Percentiles rank a stretch among this genome's conserved stretches.
Conservation (phyloP, 129 eudicot genomes). For the Centrapalus pauciflorus region DNA sequence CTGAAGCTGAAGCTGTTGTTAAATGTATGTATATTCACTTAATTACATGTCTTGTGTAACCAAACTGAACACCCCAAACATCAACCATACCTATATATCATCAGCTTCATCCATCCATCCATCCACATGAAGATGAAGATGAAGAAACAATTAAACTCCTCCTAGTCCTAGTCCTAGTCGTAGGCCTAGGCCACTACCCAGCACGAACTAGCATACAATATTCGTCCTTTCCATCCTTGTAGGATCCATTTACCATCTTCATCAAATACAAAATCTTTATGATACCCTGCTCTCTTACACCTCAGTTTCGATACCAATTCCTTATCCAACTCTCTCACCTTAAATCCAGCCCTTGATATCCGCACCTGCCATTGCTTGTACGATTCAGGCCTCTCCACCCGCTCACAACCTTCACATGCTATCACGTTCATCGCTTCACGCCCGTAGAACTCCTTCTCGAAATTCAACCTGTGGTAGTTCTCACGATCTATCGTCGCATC, state of each 20-base stretch:
- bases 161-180: too few relatives aligned
- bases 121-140: neutral
- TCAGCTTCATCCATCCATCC: too few relatives aligned
- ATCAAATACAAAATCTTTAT: conserved; percentile 51
- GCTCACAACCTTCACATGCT: conserved; percentile 49
- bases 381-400: conserved; percentile 52
- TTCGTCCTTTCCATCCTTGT: conserved; percentile 65
- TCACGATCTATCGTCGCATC: conserved; percentile 46
- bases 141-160: neutral
- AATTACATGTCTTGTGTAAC: too few relatives aligned
- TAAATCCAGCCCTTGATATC: conserved; percentile 44
- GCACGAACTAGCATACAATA: conserved; percentile 55
- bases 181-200: conserved; percentile 57
- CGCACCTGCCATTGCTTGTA: conserved; percentile 58
- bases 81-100: neutral
- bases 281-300: conserved; percentile 36
- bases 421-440: conserved; percentile 49
- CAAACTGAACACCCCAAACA: too few relatives aligned
- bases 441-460: conserved; percentile 46
- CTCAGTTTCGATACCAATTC: conserved; percentile 35
- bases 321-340: conserved; percentile 25
- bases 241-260: conserved; percentile 61
- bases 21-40: too few relatives aligned
- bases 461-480: conserved; percentile 32
- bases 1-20: too few relatives aligned